Percentiles rank a stretch among this genome's conserved stretches.
Evolutionary conservation across 768 basidiomycete genomes (phyloP).

Genomic region (Botryobasidium botryosum): DNA sequence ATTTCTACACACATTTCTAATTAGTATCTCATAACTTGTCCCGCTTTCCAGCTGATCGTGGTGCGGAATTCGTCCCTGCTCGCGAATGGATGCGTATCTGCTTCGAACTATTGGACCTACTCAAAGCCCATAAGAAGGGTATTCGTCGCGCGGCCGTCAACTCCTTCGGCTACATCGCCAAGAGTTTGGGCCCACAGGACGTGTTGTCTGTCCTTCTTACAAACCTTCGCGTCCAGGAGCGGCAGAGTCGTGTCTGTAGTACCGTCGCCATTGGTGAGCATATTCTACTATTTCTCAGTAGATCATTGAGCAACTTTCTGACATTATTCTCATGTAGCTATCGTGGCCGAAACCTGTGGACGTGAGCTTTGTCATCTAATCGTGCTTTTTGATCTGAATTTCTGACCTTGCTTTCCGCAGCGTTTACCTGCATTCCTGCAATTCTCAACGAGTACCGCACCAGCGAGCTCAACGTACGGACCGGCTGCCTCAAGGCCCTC

Average conservation of each 20-base stretch:
- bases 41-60: constrained; percentile 73
- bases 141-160: constrained; percentile 98
- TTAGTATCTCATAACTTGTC: constrained; percentile 2
- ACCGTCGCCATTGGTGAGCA: constrained; percentile 78
- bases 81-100: constrained; percentile 99
- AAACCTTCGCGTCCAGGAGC: constrained; percentile 94
- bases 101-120: constrained; percentile 88
- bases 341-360: constrained; percentile 87
- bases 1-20: constrained; percentile 5
- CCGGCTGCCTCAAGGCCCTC: constrained; percentile 94
- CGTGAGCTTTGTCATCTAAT: constrained; percentile 14
- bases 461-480: constrained; percentile 94
- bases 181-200: constrained; percentile 97
- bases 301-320: background rate
- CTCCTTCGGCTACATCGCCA: constrained; percentile 98
- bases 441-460: constrained; percentile 98
- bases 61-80: constrained; percentile 95
- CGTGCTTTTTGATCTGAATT: constrained; percentile 7
- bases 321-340: constrained; percentile 23
- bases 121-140: constrained; percentile 98
- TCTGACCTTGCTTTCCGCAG: too few relatives aligned
- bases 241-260: constrained; percentile 95
- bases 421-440: constrained; percentile 98
- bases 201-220: constrained; percentile 90
- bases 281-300: background rate